Evolutionary conservation across 805 yeast species (phyloP), one percentile per base, ranked within the genome.

Genomic region (Metahyphopichia silvanorum): DNA sequence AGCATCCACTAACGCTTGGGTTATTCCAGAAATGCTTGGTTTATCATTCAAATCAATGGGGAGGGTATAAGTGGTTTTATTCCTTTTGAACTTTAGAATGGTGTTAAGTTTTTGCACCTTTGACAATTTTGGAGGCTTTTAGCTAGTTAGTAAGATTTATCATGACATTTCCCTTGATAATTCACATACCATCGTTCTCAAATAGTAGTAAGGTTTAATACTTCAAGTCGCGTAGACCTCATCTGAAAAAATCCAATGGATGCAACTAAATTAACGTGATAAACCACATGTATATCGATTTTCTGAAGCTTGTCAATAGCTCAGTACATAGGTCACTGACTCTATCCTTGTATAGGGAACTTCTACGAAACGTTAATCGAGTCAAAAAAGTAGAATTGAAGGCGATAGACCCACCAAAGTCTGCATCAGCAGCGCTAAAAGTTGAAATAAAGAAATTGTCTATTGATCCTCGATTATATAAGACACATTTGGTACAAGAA

Each of bases 71-170:
- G 70, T 61, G 3, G 54, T 34, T 23, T 49, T 51, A 2, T 40
- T 41, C 19, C 64, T 43, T 34, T 65, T 66, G 43, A 65, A 60
- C 42, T 64, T 66, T 30, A 66, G 35, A 3, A 64, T 53, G 2
- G 62, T 57, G 11, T 48, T 22, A 14, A 27, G 37, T 12, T 41
- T 38, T 3, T 42, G 30, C 13, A 28, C 17, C 17, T 29, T 40
- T 5, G 40, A 16, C 15, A 31, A 25, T 33, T 55, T 54, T 2
- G 60, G 58, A 5, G 60, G 51, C 60, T 53, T 26, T 11, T 8
- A 13, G 31, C 32, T n/a, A 29, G 32, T 28, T 6, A 12, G 10
- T 7, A 19, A 19, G n/a, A n/a, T n/a, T n/a, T n/a, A n/a, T n/a
- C n/a, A n/a, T n/a, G n/a, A n/a, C n/a, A n/a, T n/a, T n/a, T n/a